A percentile compares a stretch with the other conserved stretches of the same genome.
phyloP scores from a whole-genome alignment of 2,329 filamentous ascomycete species.

The Alternaria dauci region DNA sequence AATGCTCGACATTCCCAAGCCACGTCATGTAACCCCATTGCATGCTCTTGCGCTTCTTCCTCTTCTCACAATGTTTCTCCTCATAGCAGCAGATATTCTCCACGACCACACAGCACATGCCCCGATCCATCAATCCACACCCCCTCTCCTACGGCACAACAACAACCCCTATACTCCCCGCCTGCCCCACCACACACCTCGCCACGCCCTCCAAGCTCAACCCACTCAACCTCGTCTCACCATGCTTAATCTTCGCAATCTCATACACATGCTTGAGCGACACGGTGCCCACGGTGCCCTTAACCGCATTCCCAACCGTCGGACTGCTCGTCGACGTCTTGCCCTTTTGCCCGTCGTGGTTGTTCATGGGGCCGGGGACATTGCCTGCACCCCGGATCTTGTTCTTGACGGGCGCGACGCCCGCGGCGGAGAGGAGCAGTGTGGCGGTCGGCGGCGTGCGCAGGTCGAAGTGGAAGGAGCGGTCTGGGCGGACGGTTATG shows the following conservation, averaged over 20 bases:
- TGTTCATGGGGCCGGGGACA: slow-evolving; percentile 56
- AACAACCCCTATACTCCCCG: slow-evolving; percentile 59
- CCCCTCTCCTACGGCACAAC: slow-evolving; percentile 54
- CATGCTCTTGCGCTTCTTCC: neutral
- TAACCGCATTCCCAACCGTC: slow-evolving; percentile 66
- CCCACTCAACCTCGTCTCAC: slow-evolving; percentile 60
- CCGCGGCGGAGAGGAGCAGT: slow-evolving; percentile 83
- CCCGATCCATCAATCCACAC: no score
- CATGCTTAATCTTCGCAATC: slow-evolving; percentile 92
- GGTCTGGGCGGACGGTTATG: slow-evolving; percentile 90
- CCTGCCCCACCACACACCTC: slow-evolving; percentile 71
- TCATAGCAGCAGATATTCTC: neutral
- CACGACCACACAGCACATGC: no score
- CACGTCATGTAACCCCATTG: neutral
- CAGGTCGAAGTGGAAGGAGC: slow-evolving; percentile 90
- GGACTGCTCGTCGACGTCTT: slow-evolving; percentile 43
- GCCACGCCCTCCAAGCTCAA: slow-evolving; percentile 86
- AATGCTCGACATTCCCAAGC: neutral
- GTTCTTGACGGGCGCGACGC: slow-evolving; percentile 76
- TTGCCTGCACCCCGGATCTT: slow-evolving; percentile 75
- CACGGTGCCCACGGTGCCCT: slow-evolving; percentile 82
- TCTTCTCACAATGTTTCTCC: neutral
- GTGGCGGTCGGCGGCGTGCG: slow-evolving; percentile 95
- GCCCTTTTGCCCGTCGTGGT: slow-evolving; percentile 51
- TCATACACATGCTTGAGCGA: slow-evolving; percentile 97